These are phyloP conservation scores for carrot (Daucus carota) DNA, from an alignment of 129 eudicot species.

Conservation along the genomic window DH1_v3.0 NC_030385.2:30783501-30784000, in stretches of 20 bases:
- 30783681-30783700: neutral
- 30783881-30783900: neutral
- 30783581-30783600: neutral
- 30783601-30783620: neutral
- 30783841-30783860: neutral
- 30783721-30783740: conserved; percentile 6
- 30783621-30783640: too few relatives aligned
- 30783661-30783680: neutral
- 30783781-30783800: neutral
- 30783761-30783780: neutral
- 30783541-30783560: neutral
- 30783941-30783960: too few relatives aligned
- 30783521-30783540: conserved; percentile 1
- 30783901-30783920: neutral
- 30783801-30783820: neutral
- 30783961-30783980: conserved; percentile 9
- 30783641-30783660: neutral
- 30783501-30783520: neutral
- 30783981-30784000: conserved; percentile 22
- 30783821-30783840: neutral
- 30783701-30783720: conserved; percentile 3
- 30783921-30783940: too few relatives aligned
- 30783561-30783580: too few relatives aligned
- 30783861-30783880: too few relatives aligned
- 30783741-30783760: conserved; percentile 4